Evolutionary conservation across 352 stramenopile genomes (phyloP).

Genomic region (Pythium folliculosum): DNA sequence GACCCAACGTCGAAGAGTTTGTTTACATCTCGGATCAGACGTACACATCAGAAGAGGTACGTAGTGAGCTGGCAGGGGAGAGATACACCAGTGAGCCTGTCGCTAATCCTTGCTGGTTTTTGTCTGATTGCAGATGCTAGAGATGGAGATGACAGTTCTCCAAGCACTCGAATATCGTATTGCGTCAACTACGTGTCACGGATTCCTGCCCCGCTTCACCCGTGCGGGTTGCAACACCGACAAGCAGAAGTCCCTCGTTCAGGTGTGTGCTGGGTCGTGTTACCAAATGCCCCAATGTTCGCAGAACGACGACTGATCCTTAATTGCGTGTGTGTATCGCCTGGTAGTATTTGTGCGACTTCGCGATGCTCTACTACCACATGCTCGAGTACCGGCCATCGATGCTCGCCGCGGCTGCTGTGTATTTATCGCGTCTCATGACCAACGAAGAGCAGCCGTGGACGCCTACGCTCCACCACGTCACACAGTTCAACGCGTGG

Average conservation of each 20-base stretch:
- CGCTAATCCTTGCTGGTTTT: neutral
- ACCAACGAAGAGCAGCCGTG: constrained; percentile 61
- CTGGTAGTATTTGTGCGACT: constrained; percentile 72
- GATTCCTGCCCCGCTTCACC: constrained; percentile 68
- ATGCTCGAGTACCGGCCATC: constrained; percentile 79
- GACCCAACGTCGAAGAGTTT: constrained; percentile 92
- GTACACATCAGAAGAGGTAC: constrained; percentile 87
- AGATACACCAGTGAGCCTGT: neutral
- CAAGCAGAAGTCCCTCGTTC: constrained; percentile 61
- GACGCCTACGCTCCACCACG: constrained; percentile 82
- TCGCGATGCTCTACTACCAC: constrained; percentile 64
- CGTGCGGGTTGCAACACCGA: constrained; percentile 55
- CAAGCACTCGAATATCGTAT: constrained; percentile 76
- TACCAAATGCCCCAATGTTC: too few relatives aligned
- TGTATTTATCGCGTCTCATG: constrained; percentile 76
- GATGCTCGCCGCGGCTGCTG: constrained; percentile 63
- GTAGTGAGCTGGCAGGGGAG: neutral
- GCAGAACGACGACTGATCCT: too few relatives aligned
- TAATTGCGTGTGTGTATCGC: too few relatives aligned
- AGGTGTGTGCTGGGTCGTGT: constrained; percentile 33
- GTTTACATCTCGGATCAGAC: constrained; percentile 98
- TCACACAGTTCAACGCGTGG: constrained; percentile 71
- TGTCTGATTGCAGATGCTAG: constrained; percentile 58
- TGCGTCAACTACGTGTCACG: constrained; percentile 74
- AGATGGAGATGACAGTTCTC: constrained; percentile 81